Conservation (phyloP, 2,329 filamentous ascomycete genomes). For the Sordariomycetes sp. region DNA sequence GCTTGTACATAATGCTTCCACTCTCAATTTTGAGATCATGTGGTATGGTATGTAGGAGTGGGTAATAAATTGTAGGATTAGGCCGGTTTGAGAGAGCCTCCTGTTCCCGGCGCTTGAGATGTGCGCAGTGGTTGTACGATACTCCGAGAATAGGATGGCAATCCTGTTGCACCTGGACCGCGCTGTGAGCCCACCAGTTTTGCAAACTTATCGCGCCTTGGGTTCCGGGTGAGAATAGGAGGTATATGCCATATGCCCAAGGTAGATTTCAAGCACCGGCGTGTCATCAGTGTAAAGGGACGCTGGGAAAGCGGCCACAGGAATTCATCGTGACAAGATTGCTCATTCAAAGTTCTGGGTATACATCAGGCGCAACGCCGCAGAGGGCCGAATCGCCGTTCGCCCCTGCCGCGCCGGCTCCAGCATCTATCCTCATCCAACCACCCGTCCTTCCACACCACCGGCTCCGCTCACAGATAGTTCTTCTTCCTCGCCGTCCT, state of each 20-base stretch:
- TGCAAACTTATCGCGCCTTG: too few species aligned
- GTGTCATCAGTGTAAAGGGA: background rate
- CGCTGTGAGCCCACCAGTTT: too few species aligned
- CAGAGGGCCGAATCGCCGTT: background rate
- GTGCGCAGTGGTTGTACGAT: too few species aligned
- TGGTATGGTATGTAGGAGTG: background rate
- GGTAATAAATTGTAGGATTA: conserved; percentile 3
- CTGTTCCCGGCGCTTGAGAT: background rate
- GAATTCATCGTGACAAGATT: background rate
- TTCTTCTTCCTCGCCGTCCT: conserved; percentile 91
- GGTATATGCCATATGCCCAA: background rate
- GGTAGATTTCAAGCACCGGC: background rate
- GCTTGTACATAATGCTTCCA: background rate
- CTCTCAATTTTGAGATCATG: background rate
- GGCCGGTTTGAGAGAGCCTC: background rate
- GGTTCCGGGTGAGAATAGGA: too few species aligned
- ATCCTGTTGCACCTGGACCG: too few species aligned
- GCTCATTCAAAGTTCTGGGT: background rate
- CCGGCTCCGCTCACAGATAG: conserved; percentile 52
- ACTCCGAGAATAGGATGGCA: too few species aligned
- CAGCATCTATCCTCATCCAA: background rate
- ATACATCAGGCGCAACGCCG: background rate
- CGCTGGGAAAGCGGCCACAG: background rate
- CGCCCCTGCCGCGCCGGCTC: background rate
- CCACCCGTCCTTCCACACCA: background rate